These are phyloP conservation scores for Colletotrichum melonis DNA, from an alignment of 2,329 filamentous ascomycete genomes.

Conservation along the genomic window DNA sequence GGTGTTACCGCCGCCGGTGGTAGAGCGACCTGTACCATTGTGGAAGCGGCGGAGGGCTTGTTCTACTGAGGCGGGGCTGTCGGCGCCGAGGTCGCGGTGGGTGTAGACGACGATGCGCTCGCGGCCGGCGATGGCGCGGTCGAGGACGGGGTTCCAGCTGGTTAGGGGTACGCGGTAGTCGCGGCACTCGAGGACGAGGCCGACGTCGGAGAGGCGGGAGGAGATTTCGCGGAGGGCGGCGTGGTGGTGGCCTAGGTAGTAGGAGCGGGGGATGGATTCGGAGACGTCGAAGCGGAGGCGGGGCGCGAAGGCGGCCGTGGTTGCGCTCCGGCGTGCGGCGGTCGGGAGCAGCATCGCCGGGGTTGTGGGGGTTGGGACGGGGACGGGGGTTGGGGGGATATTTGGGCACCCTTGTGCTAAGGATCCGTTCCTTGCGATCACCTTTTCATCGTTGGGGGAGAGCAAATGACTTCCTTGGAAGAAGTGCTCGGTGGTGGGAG, in stretches of 20 bases:
- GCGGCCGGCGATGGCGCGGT: constrained; percentile 77
- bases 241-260: constrained; percentile 94
- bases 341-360: constrained; percentile 30
- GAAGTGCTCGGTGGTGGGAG: neutral
- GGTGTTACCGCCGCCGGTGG: neutral
- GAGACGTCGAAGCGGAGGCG: constrained; percentile 79
- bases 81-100: constrained; percentile 79
- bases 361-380: neutral
- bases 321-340: constrained; percentile 33
- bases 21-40: constrained; percentile 39
- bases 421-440: constrained; percentile 1
- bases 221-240: constrained; percentile 87
- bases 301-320: constrained; percentile 70
- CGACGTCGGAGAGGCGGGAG: constrained; percentile 80
- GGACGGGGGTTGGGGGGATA: neutral
- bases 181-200: constrained; percentile 92
- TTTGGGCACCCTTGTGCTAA: constrained; percentile 1
- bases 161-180: constrained; percentile 92
- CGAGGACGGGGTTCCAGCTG: constrained; percentile 90
- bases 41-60: constrained; percentile 45
- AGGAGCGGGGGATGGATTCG: constrained; percentile 82
- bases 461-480: neutral
- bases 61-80: constrained; percentile 41
- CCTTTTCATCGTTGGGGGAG: constrained; percentile 1
- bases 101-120: constrained; percentile 90